Evolutionary conservation across 139 green algal genomes (phyloP).

Genomic region (Spirogloea muscicola): DNA sequence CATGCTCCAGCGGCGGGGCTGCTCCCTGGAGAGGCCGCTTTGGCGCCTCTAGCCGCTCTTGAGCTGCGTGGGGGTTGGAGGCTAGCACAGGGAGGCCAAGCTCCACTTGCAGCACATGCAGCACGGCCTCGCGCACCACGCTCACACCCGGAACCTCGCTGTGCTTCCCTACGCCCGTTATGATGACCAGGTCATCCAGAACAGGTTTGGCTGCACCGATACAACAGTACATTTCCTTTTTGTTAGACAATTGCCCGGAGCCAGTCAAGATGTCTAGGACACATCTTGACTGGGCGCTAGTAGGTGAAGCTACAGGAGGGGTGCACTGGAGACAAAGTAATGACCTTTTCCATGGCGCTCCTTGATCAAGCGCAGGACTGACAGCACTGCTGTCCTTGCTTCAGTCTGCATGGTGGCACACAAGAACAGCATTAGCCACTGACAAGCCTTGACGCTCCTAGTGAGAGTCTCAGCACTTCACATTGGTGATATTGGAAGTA

Average conservation of each 20-base stretch:
- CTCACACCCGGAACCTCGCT: not conserved
- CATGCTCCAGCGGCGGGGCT: not conserved
- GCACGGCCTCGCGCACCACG: slow-evolving; percentile 13
- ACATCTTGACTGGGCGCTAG: too few species aligned
- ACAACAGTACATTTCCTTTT: too few species aligned
- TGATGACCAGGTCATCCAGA: slow-evolving; percentile 8
- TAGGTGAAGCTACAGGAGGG: too few species aligned
- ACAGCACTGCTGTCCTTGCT: slow-evolving; percentile 26
- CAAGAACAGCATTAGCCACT: too few species aligned
- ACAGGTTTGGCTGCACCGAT: not conserved
- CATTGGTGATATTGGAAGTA: too few species aligned
- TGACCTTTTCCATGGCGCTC: slow-evolving; percentile 12
- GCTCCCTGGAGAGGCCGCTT: not conserved
- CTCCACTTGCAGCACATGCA: slow-evolving; percentile 9
- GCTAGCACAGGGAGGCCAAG: slow-evolving; percentile 1
- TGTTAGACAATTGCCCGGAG: too few species aligned
- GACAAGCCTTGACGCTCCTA: too few species aligned
- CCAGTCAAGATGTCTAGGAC: too few species aligned
- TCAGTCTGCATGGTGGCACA: slow-evolving; percentile 32
- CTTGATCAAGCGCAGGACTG: slow-evolving; percentile 33
- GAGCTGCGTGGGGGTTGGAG: not conserved
- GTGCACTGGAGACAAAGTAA: too few species aligned
- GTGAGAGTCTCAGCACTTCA: too few species aligned
- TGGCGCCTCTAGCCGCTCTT: not conserved
- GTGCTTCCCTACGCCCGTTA: slow-evolving; percentile 6